Base-by-base conservation (phyloP, 176 grass and related monocot genomes). In the Juncus effusus region DNA sequence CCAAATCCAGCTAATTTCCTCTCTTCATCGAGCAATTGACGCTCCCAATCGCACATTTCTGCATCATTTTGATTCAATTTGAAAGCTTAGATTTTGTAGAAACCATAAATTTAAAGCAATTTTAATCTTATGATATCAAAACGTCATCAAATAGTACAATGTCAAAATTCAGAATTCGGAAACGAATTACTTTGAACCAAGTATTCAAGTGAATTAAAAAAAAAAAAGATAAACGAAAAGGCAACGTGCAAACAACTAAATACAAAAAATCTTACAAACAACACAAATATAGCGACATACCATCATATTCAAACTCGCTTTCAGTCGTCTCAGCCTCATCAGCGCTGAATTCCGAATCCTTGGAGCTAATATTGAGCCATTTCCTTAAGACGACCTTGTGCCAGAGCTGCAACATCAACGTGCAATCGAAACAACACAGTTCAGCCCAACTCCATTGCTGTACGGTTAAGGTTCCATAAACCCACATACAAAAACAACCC, bases 351-450 rank as follows among this genome's bases (percentile, higher is more conserved):
- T 97, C 88, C 39, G 85, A 97, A 3, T 89, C 83, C 62, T 73
- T 65, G 54, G 94, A 92, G 77, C 53, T 55, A 82, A 97, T 92
- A 64, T 97, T 97, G 75, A 97, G 94, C 94, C 88, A 97, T 61
- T 97, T 97, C 8, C 83, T 82, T 38, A 97, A 75, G 40, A 93
- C 83, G 14, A 87, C 75, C 85, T 77, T 97, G 40, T 74, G 80
- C 94, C 94, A 97, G 28, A 97, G 85, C 94, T 97, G 88, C 69
- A 28, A 28, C 19, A 59, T 54, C 75, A 38, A 76, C 56, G n/a
- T 40, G 59, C 42, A 60, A 73, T 68, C 80, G 73, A 82, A 84
- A 71, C 73, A 83, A 56, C 78, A 81, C 35, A 78, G 44, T 78
- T 65, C 81, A 63, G 36, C 41, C 7, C 81, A 59, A 67, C 82